Evolutionary conservation across 179 eudicot species (phyloP), one percentile per base, ranked within the genome.

Genomic region (Drosera spatulata): DNA sequence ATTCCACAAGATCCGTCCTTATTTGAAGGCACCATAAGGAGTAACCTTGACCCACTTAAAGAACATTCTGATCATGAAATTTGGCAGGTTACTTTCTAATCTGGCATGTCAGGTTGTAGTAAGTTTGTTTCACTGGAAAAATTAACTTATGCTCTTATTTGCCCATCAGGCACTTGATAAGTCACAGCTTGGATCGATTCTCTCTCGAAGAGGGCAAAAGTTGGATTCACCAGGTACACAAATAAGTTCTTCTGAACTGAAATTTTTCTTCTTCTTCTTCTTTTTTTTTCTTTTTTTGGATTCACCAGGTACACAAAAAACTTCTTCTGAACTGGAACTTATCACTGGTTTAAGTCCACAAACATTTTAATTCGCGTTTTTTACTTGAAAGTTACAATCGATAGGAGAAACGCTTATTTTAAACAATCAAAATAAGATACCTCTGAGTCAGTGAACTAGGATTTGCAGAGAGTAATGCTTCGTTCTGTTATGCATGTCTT

Each of bases 1-100:
- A 93, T 93, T 58, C 99, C 99, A 14, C 99, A 93, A 79, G 99
- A 93, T 61, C 99, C 99, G 53, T 81, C 94, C 42, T 73, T 93
- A 42, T 93, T 89, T 77, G 99, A 93, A 83, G 99, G 99, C 69
- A 93, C 95, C 62, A 81, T 93, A 58, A 75, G 99, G 73, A 72
- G 81, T 60, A 93, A 93, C 74, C 88, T 93, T 58, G 99, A 93
- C 75, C 99, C 99, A 46, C 90, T 89, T 50, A 84, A 79, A 59
- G 95, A 93, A 74, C 91, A 86, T 48, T 71, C 88, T 13, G 97
- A 93, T 72, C 77, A 68, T 59, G 87, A 86, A 49, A 81, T 93
- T 46, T 93, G 99, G 99, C 77, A 93, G 97, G 99, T 91, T 43
- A 60, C 14, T 45, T 57, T 41, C 56, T 37, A 22, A 6, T 42